These are phyloP conservation scores for Suhomyces yuchorum DNA, from an alignment of 1,139 yeast genomes.

Conservation along the genomic window DNA sequence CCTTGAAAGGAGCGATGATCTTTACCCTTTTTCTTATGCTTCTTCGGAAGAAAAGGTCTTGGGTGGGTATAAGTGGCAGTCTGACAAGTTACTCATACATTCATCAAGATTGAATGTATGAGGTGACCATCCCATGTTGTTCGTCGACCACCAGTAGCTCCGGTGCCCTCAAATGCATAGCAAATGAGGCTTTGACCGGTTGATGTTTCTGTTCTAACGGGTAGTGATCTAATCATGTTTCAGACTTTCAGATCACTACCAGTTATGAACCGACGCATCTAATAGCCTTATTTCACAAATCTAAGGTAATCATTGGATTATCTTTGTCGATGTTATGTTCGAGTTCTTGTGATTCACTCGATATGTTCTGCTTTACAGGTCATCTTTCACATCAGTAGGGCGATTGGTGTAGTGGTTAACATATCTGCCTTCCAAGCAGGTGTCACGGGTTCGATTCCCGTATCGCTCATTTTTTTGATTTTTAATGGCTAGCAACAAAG, in stretches of 20 bases:
- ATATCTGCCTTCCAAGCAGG: conserved; percentile 77
- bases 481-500: neutral
- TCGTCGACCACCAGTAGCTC: conserved; percentile 1
- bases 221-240: too few species aligned
- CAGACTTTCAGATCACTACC: neutral
- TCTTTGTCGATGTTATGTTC: neutral
- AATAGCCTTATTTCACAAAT: neutral
- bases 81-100: conserved; percentile 81
- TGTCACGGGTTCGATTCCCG: conserved; percentile 83
- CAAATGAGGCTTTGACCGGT: neutral
- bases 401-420: conserved; percentile 57
- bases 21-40: conserved; percentile 87
- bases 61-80: conserved; percentile 99
- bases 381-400: conserved; percentile 26
- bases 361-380: too few species aligned
- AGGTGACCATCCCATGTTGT: conserved; percentile 77
- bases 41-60: conserved; percentile 78
- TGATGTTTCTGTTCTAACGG: neutral
- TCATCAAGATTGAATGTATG: conserved; percentile 57
- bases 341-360: too few species aligned
- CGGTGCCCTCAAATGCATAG: too few species aligned
- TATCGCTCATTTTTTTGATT: conserved; percentile 57
- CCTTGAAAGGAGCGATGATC: conserved; percentile 96
- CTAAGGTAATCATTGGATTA: neutral
- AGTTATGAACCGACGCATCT: neutral